Conservation (phyloP, 148 eudicot genomes). For the Polygonum maritimum region DNA sequence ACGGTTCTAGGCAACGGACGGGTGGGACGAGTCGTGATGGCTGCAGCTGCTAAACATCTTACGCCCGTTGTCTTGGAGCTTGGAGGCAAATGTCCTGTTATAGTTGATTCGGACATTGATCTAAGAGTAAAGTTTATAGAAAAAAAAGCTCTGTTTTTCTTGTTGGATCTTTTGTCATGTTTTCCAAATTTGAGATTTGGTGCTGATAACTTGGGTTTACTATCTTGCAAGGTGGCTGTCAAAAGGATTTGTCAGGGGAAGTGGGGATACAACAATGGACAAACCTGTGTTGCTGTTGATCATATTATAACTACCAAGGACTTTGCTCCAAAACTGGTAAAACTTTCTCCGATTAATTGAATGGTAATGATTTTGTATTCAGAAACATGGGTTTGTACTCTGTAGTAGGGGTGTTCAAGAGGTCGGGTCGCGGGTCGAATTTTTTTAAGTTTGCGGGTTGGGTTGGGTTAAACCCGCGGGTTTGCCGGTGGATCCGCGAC, state of each 20-base stretch:
- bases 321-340: conserved; percentile 47
- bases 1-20: conserved; percentile 34
- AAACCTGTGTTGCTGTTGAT: conserved; percentile 56
- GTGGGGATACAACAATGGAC: conserved; percentile 63
- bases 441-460: no score
- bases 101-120: conserved; percentile 43
- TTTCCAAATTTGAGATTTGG: not conserved
- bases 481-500: no score
- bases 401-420: no score
- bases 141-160: not conserved
- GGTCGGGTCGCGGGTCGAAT: no score
- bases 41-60: conserved; percentile 65
- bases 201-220: not conserved
- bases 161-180: not conserved
- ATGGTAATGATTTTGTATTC: not conserved
- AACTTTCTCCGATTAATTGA: not conserved
- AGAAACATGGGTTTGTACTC: not conserved
- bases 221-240: not conserved
- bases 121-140: conserved; percentile 17
- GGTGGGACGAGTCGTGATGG: conserved; percentile 46
- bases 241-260: conserved; percentile 34
- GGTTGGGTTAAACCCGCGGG: no score
- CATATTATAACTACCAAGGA: conserved; percentile 47
- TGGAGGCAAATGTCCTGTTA: conserved; percentile 59
- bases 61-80: conserved; percentile 70